Conservation (phyloP, 805 yeast genomes). For the Candida piceae region DNA sequence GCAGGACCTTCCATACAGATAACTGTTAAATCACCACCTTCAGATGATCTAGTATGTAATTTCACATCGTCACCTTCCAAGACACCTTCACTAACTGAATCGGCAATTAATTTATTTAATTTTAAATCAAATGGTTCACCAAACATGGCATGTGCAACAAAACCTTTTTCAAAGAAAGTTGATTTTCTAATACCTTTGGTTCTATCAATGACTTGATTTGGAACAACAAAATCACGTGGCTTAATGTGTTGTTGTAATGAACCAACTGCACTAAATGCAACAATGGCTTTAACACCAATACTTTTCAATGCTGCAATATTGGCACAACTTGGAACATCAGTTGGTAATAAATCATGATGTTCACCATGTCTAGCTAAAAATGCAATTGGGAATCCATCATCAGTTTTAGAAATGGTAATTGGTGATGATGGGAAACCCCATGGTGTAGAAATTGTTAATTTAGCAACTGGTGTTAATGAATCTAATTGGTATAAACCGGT, state of each 20-base stretch:
- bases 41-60: slow-evolving; percentile 64
- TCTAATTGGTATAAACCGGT: slow-evolving; percentile 93
- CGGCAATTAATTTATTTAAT: slow-evolving; percentile 60
- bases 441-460: slow-evolving; percentile 80
- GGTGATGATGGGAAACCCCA: slow-evolving; percentile 98
- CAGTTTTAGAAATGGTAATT: slow-evolving; percentile 81
- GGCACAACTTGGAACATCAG: slow-evolving; percentile 89
- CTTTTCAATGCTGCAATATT: slow-evolving; percentile 93
- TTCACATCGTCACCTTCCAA: slow-evolving; percentile 51
- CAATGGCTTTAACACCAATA: slow-evolving; percentile 78
- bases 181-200: slow-evolving; percentile 92
- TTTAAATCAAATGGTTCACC: slow-evolving; percentile 92
- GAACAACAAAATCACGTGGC: slow-evolving; percentile 96
- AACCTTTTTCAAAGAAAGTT: slow-evolving; percentile 85
- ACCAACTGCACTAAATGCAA: slow-evolving; percentile 96
- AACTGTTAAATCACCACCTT: slow-evolving; percentile 69
- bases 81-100: slow-evolving; percentile 46
- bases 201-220: slow-evolving; percentile 93
- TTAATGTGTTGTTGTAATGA: slow-evolving; percentile 82
- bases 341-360: slow-evolving; percentile 83
- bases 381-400: slow-evolving; percentile 77
- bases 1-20: slow-evolving; percentile 99
- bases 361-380: slow-evolving; percentile 93
- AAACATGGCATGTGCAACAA: slow-evolving; percentile 95
- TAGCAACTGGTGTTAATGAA: slow-evolving; percentile 79